Evolutionary conservation across 768 basidiomycete genomes (phyloP).

Genomic region (Podaxis carcinomalis): DNA sequence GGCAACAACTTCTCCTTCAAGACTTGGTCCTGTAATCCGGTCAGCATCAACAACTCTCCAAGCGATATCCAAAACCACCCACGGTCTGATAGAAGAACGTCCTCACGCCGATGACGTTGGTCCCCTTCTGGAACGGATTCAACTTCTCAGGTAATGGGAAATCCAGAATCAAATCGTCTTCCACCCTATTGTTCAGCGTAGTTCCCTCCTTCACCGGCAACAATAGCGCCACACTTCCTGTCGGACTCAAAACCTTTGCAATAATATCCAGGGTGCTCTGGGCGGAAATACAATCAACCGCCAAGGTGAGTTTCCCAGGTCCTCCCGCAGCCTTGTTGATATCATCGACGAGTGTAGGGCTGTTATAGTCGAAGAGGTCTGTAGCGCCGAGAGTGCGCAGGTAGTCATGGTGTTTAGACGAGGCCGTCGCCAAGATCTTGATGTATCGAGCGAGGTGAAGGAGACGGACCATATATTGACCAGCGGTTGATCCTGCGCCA

Average conservation of each 20-base stretch:
- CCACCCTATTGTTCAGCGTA: conserved; percentile 26
- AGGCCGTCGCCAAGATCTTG: conserved; percentile 39
- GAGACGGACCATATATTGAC: conserved; percentile 34
- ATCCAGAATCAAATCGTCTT: conserved; percentile 27
- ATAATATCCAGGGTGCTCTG: conserved; percentile 31
- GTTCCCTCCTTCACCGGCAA: conserved; percentile 43
- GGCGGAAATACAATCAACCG: conserved; percentile 35
- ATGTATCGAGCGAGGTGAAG: conserved; percentile 39
- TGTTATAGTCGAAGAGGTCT: conserved; percentile 36
- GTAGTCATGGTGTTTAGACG: conserved; percentile 31
- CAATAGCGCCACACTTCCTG: conserved; percentile 38
- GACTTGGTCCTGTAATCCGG: conserved; percentile 29
- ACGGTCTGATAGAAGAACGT: conserved; percentile 40
- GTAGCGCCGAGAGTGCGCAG: conserved; percentile 37
- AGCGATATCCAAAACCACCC: conserved; percentile 9
- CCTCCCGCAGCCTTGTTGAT: conserved; percentile 29
- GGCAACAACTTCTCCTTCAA: conserved; percentile 42
- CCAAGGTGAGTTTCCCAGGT: conserved; percentile 28
- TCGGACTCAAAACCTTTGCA: conserved; percentile 30
- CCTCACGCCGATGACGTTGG: conserved; percentile 32
- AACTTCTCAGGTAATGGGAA: conserved; percentile 24
- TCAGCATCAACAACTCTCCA: background rate
- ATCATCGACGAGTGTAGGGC: conserved; percentile 29
- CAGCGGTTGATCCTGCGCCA: conserved; percentile 38
- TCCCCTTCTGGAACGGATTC: conserved; percentile 33